A percentile compares a stretch with the other conserved stretches of the same genome.
phyloP scores from a whole-genome alignment of 1,284 basidiomycete genomes.

The Hemileia vastatrix region DNA sequence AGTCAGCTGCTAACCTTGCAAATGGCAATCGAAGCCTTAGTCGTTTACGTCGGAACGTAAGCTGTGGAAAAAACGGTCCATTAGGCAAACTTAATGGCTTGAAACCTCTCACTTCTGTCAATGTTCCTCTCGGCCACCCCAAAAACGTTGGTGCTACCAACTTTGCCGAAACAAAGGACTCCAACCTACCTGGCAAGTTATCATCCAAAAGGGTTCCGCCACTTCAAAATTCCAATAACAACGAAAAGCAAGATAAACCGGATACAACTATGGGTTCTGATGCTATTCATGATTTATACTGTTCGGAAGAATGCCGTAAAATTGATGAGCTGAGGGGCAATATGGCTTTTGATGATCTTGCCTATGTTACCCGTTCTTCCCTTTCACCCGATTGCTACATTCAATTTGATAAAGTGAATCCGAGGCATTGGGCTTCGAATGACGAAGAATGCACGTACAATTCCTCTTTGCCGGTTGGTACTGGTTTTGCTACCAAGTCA shows the following conservation, averaged over 20 bases:
- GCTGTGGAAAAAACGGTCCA: background rate
- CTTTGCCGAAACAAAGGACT: too few species aligned
- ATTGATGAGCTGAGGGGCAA: slow-evolving; percentile 2
- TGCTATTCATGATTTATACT: slow-evolving; percentile 7
- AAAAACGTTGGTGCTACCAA: too few species aligned
- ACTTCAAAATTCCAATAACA: too few species aligned
- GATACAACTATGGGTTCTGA: too few species aligned
- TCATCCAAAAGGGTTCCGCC: too few species aligned
- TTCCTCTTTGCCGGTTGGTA: background rate
- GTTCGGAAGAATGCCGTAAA: slow-evolving; percentile 9
- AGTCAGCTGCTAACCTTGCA: background rate
- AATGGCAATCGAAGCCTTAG: background rate
- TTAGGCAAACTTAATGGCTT: too few species aligned
- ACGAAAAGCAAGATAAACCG: too few species aligned
- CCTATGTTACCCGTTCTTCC: background rate
- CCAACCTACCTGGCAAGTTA: too few species aligned
- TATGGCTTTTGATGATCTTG: slow-evolving; percentile 6
- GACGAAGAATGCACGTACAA: background rate
- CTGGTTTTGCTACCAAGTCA: background rate
- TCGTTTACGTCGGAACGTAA: background rate
- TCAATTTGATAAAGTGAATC: too few species aligned
- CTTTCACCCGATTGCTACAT: too few species aligned
- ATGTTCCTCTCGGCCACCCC: too few species aligned
- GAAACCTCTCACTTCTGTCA: too few species aligned
- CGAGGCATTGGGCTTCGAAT: background rate